phyloP scores from a whole-genome alignment of 2,329 filamentous ascomycete genomes.

The Cercospora beticola region DNA sequence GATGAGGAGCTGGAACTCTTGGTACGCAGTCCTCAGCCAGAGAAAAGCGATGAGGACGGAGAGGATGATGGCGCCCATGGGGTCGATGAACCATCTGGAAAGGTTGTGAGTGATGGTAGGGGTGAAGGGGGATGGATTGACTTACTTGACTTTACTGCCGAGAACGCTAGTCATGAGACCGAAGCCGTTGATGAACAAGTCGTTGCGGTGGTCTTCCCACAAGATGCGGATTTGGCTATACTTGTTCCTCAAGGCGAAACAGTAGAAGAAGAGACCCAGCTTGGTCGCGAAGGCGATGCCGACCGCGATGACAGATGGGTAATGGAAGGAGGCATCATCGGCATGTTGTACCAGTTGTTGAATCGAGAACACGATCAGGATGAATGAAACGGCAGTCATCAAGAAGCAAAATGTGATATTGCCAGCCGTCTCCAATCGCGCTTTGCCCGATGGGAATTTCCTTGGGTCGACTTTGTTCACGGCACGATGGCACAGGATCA shows the following conservation, averaged over 20 bases:
- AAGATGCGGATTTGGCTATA: constrained; percentile 90
- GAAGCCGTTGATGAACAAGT: constrained; percentile 94
- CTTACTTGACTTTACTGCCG: constrained; percentile 69
- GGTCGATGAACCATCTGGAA: constrained; percentile 85
- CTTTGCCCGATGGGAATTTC: constrained; percentile 88
- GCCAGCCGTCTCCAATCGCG: constrained; percentile 88
- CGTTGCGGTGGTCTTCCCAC: constrained; percentile 96
- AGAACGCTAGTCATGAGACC: constrained; percentile 84
- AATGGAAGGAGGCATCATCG: constrained; percentile 66
- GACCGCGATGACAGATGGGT: constrained; percentile 83
- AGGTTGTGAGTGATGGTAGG: background rate
- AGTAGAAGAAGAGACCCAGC: constrained; percentile 80
- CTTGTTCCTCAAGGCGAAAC: constrained; percentile 84
- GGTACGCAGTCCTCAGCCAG: constrained; percentile 83
- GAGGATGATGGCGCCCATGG: constrained; percentile 81
- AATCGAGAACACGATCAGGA: constrained; percentile 85
- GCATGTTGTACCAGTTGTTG: constrained; percentile 61
- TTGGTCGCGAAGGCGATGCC: constrained; percentile 82
- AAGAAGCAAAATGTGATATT: constrained; percentile 97
- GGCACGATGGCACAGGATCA: constrained; percentile 84
- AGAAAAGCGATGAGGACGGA: constrained; percentile 74
- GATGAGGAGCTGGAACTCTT: constrained; percentile 87
- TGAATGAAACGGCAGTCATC: constrained; percentile 88
- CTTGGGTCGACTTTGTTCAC: constrained; percentile 82
- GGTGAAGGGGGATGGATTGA: background rate